Base-by-base conservation (phyloP, 495 filamentous ascomycete genomes). In the Trichoderma virens region DNA sequence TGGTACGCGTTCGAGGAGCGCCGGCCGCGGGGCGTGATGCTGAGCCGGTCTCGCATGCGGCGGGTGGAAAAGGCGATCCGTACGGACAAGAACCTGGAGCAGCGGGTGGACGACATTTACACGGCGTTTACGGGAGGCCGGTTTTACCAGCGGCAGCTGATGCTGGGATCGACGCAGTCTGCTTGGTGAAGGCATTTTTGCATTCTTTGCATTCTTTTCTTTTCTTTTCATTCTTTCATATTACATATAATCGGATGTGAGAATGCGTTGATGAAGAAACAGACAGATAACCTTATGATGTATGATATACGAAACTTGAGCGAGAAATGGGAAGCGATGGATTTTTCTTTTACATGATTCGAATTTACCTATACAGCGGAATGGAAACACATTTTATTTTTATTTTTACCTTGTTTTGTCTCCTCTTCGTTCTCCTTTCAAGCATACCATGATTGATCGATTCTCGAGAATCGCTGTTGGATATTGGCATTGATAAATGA, bases 121-220 rank as follows among this genome's bases (percentile, higher is more conserved):
- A 56, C 51, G 51, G 51, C 51, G 23, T 56, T 56, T 56, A 56
- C 51, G 3, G 51, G 51, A 27, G 51, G 51, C 8, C 3, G 51
- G 11, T 56, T 56, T 56, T 56, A 56, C 20, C 51, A 56, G 25
- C 51, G 51, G 13, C 51, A 56, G 27, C 51, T 56, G 11, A 56
- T 56, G 51, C 25, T 56, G 7, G 51, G 51, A 27, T 28, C 51
- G 23, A 56, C 51, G 51, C 51, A 56, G 25, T 56, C 51, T 30
- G n/a, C 51, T 1, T 56, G 51, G 51, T 56, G 51, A 56, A 20
- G 43, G n/a, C n/a, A 51, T 51, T 0, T 5, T 25, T 25, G 16
- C 13, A 41, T 41, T 5, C 4, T 16, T 11, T 41, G 38, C 14
- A 11, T 41, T 14, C 18, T 18, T 41, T 41, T 18, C 9, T 5